Evolutionary conservation across 306 rosid species (phyloP).

Genomic region (Citrullus colocynthis): DNA sequence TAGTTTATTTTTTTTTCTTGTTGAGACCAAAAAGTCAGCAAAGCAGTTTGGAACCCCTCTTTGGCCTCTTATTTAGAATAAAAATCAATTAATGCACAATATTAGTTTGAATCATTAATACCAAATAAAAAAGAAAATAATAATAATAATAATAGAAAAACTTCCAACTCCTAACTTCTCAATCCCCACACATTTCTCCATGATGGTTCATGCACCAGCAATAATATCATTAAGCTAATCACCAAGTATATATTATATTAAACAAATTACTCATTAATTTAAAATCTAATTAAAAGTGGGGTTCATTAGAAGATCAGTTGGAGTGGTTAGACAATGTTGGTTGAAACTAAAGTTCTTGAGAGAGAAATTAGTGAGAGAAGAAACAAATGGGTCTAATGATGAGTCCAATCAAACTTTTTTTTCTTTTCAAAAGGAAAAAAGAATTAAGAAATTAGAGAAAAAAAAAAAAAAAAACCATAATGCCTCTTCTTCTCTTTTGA

Average conservation of each 20-base stretch:
- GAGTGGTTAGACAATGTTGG: conserved; percentile 18
- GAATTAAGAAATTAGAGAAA: background rate
- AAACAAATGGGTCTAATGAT: background rate
- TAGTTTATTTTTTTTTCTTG: background rate
- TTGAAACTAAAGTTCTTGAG: conserved; percentile 12
- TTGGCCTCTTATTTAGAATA: background rate
- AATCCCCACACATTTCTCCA: background rate
- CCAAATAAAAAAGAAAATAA: background rate
- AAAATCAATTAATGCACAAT: background rate
- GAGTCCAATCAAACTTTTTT: background rate
- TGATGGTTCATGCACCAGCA: conserved; percentile 9
- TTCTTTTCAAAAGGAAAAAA: too few relatives aligned
- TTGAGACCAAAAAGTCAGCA: background rate
- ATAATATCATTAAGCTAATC: conserved; percentile 2
- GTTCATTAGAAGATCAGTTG: conserved; percentile 8
- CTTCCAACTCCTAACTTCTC: conserved; percentile 1
- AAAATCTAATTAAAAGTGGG: background rate
- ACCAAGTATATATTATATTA: background rate
- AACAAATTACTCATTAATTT: background rate
- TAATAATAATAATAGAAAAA: background rate
- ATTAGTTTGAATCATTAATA: background rate
- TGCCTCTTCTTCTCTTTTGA: background rate
- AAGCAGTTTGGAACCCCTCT: background rate
- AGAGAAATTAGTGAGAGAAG: background rate
- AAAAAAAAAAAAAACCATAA: background rate